These are phyloP conservation scores for Cryomyces minteri DNA, from an alignment of 495 filamentous ascomycete genomes.

Conservation along the genomic window DNA sequence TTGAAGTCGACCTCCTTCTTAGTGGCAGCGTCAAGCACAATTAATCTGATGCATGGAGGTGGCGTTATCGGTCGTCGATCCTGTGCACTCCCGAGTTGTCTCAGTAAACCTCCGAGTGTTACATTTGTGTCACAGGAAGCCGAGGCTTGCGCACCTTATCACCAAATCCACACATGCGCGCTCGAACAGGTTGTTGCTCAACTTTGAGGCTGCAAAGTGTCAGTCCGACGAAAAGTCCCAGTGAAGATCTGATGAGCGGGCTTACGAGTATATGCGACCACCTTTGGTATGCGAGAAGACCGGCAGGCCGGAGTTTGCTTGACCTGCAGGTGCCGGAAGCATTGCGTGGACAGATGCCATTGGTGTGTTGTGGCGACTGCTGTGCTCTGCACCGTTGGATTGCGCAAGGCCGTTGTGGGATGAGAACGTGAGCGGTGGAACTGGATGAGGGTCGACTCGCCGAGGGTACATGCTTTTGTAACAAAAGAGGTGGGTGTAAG, in stretches of 20 bases:
- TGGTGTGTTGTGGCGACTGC: neutral
- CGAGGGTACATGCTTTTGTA: neutral
- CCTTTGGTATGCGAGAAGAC: neutral
- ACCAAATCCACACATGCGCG: conserved; percentile 97
- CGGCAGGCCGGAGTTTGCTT: neutral
- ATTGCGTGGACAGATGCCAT: neutral
- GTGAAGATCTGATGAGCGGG: neutral
- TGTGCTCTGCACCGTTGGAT: too few species aligned
- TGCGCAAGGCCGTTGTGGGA: too few species aligned
- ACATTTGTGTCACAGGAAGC: neutral
- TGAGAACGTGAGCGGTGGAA: too few species aligned
- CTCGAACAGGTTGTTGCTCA: conserved; percentile 81
- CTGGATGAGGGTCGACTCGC: neutral
- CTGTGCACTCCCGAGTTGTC: conserved; percentile 22
- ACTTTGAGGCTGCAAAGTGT: conserved; percentile 43
- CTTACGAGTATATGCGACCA: neutral
- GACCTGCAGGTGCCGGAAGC: neutral
- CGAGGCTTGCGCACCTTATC: conserved; percentile 53
- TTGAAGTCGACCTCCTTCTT: conserved; percentile 81
- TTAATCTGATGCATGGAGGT: conserved; percentile 74
- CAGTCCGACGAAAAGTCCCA: neutral
- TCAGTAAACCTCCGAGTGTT: neutral
- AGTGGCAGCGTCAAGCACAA: conserved; percentile 61
- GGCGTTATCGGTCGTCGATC: conserved; percentile 93
- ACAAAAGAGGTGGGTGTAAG: too few species aligned